phyloP scores from a whole-genome alignment of 2,329 filamentous ascomycete genomes.

The Alternaria dauci region DNA sequence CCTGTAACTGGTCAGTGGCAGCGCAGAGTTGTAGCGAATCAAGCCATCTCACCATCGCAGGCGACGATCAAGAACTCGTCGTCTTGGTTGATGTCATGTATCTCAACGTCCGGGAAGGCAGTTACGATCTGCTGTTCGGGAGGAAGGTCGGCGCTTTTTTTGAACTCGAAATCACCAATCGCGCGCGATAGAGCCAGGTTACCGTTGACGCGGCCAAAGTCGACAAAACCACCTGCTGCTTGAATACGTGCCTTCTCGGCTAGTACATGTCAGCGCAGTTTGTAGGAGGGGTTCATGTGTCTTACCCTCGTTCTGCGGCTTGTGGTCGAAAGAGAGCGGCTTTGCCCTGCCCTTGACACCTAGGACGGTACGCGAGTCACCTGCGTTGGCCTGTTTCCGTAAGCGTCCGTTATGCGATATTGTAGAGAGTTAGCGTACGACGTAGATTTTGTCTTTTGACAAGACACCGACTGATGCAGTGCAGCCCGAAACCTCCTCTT shows the following conservation, averaged over 20 bases:
- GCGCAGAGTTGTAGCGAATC: background rate
- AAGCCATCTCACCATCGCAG: constrained; percentile 50
- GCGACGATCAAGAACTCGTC: constrained; percentile 78
- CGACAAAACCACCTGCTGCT: constrained; percentile 95
- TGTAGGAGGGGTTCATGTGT: background rate
- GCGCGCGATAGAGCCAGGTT: constrained; percentile 96
- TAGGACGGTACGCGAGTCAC: constrained; percentile 92
- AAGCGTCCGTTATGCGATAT: constrained; percentile 11
- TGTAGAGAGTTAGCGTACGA: constrained; percentile 70
- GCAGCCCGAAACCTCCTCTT: constrained; percentile 97
- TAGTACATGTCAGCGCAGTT: constrained; percentile 53
- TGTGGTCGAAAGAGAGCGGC: constrained; percentile 98
- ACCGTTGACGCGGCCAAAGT: constrained; percentile 97
- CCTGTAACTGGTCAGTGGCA: constrained; percentile 62
- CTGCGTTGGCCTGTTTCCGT: constrained; percentile 81
- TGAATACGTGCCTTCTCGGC: constrained; percentile 96
- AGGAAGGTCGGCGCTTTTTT: constrained; percentile 95
- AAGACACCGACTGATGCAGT: constrained; percentile 92
- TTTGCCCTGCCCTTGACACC: constrained; percentile 98
- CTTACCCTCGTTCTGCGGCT: constrained; percentile 94
- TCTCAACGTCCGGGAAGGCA: constrained; percentile 91
- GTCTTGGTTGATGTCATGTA: constrained; percentile 88
- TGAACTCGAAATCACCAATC: constrained; percentile 99
- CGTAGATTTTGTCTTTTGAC: constrained; percentile 89
- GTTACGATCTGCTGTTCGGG: constrained; percentile 99